These are phyloP conservation scores for Centaurea solstitialis DNA, from an alignment of 129 eudicot species.

Conservation along the genomic window DNA sequence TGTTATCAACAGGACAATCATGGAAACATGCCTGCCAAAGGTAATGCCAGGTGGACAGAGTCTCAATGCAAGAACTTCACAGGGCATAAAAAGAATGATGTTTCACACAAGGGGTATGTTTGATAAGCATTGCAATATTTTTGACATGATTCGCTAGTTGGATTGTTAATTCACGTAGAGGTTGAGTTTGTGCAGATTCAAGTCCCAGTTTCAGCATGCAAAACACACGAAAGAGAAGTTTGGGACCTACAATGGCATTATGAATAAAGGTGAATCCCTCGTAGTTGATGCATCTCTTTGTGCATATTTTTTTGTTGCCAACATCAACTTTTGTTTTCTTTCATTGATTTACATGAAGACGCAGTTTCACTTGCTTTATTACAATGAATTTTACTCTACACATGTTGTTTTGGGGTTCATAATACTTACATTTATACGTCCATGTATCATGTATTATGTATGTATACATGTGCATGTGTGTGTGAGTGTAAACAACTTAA, in stretches of 20 bases:
- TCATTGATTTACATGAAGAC: not conserved
- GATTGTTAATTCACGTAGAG: conserved; percentile 25
- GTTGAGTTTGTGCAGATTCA: conserved; percentile 51
- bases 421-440: not conserved
- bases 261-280: conserved; percentile 26
- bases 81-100: conserved; percentile 42
- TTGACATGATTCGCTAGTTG: not conserved
- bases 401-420: not conserved
- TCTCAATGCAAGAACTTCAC: conserved; percentile 50
- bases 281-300: not conserved
- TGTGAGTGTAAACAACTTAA: not conserved
- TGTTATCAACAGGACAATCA: conserved; percentile 43
- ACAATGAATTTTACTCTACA: not conserved
- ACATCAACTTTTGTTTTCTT: not conserved
- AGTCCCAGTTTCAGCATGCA: conserved; percentile 39
- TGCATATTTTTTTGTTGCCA: not conserved
- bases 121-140: conserved; percentile 1
- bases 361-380: not conserved
- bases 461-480: not conserved
- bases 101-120: conserved; percentile 54
- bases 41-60: conserved; percentile 25
- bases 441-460: not conserved
- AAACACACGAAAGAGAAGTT: conserved; percentile 54
- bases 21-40: conserved; percentile 35
- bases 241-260: conserved; percentile 21